phyloP scores from a whole-genome alignment of 225 moss, liverwort and hornwort genomes.

The Straminergon stramineum region DNA sequence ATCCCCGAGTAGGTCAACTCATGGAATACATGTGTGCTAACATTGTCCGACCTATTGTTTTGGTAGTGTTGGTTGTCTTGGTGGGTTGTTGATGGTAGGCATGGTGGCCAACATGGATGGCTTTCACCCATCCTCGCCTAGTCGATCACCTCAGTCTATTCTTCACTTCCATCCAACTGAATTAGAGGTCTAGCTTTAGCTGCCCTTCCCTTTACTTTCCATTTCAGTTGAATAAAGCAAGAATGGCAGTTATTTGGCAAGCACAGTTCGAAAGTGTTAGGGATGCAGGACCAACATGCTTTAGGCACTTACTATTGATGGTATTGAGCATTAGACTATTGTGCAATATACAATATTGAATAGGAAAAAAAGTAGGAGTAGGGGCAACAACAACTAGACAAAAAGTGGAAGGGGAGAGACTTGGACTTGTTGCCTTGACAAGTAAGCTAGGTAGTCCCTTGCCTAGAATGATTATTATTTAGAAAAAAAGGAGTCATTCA shows the following conservation, averaged over 20 bases:
- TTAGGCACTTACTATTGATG: background rate
- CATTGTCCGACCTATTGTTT: background rate
- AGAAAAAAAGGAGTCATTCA: background rate
- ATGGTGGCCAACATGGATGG: no score
- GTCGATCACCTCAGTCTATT: background rate
- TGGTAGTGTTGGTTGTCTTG: background rate
- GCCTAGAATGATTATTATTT: background rate
- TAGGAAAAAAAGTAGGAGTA: no score
- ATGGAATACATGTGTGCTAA: slow-evolving; percentile 7
- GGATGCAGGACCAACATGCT: background rate
- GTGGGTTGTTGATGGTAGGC: slow-evolving; percentile 2
- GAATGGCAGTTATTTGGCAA: background rate
- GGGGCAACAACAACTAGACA: background rate
- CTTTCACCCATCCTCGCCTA: background rate
- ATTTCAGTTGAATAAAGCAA: background rate
- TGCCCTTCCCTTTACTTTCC: background rate
- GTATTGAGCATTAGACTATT: background rate
- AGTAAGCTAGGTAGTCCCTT: background rate
- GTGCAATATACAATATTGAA: no score
- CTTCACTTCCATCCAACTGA: background rate
- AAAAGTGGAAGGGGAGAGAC: background rate
- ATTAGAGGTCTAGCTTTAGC: no score
- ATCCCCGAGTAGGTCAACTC: slow-evolving; percentile 4
- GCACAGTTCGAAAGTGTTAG: background rate
- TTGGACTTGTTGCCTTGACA: background rate